phyloP scores from a whole-genome alignment of 352 stramenopile species.

The Phytophthora cactorum region DNA sequence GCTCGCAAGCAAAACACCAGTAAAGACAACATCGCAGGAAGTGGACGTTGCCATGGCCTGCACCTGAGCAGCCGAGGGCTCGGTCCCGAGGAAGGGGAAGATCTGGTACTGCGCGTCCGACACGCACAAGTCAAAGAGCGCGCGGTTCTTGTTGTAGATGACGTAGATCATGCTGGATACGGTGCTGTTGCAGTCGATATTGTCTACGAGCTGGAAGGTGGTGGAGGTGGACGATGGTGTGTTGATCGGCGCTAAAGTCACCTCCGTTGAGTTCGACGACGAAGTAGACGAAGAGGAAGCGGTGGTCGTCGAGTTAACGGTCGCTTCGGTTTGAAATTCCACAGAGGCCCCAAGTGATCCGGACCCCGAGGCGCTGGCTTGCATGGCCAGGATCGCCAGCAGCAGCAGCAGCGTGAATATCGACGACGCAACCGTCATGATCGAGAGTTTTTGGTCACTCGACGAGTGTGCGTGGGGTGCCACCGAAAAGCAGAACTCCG shows the following conservation, averaged over 20 bases:
- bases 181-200: slow-evolving; percentile 46
- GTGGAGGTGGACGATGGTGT: slow-evolving; percentile 46
- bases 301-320: slow-evolving; percentile 1
- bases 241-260: slow-evolving; percentile 34
- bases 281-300: slow-evolving; percentile 5
- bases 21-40: slow-evolving; percentile 56
- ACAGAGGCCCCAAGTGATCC: slow-evolving; percentile 17
- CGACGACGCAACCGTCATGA: slow-evolving; percentile 13
- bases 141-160: slow-evolving; percentile 61
- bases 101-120: slow-evolving; percentile 62
- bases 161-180: slow-evolving; percentile 53
- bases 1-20: slow-evolving; percentile 45
- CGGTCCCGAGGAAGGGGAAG: slow-evolving; percentile 55
- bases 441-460: slow-evolving; percentile 1
- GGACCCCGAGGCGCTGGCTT: slow-evolving; percentile 17
- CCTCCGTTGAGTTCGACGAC: slow-evolving; percentile 11
- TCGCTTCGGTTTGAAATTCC: slow-evolving; percentile 12
- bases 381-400: slow-evolving; percentile 7
- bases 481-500: background rate
- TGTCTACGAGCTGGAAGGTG: slow-evolving; percentile 57
- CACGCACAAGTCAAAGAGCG: slow-evolving; percentile 57
- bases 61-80: slow-evolving; percentile 53
- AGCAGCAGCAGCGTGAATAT: slow-evolving; percentile 23
- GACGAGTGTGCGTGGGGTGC: slow-evolving; percentile 2
- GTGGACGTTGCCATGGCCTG: slow-evolving; percentile 39